Evolutionary conservation across 306 rosid species (phyloP), one percentile per base, ranked within the genome.

Genomic region (Coriaria nepalensis): DNA sequence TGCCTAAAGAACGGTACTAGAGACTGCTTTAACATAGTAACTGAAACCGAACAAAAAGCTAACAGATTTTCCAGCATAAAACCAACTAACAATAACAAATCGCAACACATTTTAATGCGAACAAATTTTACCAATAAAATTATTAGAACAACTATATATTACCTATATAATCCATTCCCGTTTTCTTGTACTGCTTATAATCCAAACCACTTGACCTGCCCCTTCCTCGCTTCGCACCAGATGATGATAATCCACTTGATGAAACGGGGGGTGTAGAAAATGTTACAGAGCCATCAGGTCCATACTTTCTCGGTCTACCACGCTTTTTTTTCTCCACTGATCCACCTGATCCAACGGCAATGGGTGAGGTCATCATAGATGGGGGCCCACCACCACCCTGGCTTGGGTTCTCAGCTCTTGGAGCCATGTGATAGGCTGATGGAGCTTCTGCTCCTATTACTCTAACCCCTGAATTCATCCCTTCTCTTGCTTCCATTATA

Each of bases 381-480:
- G 4, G 62, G 4, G 62, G 65, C 2, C 54, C 45, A 45, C 60
- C 68, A 8, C 20, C 20, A 3, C 55, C 50, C 52, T 55, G 86
- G 65, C 53, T 61, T 0, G 73, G 81, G 59, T 73, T 77, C 10
- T 86, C 96, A 13, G 66, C 52, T 63, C 94, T 79, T 4, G 84
- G 92, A 8, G 92, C 96, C 57, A 80, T 81, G 37, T 87, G 92
- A 47, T 82, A 87, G 34, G 92, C 73, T 43, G 90, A 75, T 35
- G 94, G 94, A 66, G 81, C 84, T 56, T 87, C 96, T 36, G 83
- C 83, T n/a, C 90, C 81, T 37, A 79, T 77, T 67, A 81, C 85
- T 34, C 82, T 82, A 52, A 86, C 88, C 55, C 83, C 96, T 32
- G 78, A 43, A 65, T 65, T 79, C 14, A 81, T 60, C 9, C 81